Conservation (phyloP, 176 grass and related monocot species). For the Lolium perenne region DNA sequence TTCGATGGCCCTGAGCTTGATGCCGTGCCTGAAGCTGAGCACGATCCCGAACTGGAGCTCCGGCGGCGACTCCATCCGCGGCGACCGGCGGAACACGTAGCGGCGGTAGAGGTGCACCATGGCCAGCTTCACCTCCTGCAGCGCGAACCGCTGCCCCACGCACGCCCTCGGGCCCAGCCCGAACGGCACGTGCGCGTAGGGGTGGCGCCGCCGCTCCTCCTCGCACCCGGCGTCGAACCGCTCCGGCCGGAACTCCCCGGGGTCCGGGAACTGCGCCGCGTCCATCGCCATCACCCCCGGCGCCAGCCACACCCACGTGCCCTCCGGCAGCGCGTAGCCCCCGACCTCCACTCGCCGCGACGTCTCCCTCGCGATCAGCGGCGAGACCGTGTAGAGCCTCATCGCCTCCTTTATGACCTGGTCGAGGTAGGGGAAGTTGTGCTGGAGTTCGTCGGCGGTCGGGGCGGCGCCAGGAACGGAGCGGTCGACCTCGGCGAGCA, state of each 20-base stretch:
- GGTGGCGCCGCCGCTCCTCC: slow-evolving; percentile 70
- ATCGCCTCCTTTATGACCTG: slow-evolving; percentile 78
- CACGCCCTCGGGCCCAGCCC: slow-evolving; percentile 79
- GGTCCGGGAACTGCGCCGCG: slow-evolving; percentile 64
- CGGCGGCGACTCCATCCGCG: slow-evolving; percentile 67
- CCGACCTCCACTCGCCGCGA: slow-evolving; percentile 60
- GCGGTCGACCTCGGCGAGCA: slow-evolving; percentile 63
- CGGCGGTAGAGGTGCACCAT: slow-evolving; percentile 67
- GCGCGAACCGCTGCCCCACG: slow-evolving; percentile 78
- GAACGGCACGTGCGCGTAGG: slow-evolving; percentile 84
- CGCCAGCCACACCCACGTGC: slow-evolving; percentile 88
- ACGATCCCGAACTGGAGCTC: slow-evolving; percentile 88
- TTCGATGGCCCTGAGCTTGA: slow-evolving; percentile 58
- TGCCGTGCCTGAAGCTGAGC: slow-evolving; percentile 67
- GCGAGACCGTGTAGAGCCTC: slow-evolving; percentile 75
- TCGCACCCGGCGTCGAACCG: slow-evolving; percentile 60
- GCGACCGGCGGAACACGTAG: slow-evolving; percentile 70
- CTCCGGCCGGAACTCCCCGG: slow-evolving; percentile 64
- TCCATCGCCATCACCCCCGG: slow-evolving; percentile 70
- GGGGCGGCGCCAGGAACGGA: slow-evolving; percentile 41
- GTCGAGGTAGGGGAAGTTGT: slow-evolving; percentile 72
- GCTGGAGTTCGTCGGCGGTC: slow-evolving; percentile 55
- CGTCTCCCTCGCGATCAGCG: slow-evolving; percentile 69
- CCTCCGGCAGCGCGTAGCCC: slow-evolving; percentile 66
- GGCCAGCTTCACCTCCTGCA: slow-evolving; percentile 86